Percentiles rank a stretch among this genome's conserved stretches.
These are phyloP conservation scores for Niveomyces coronatus DNA, from an alignment of 2,329 filamentous ascomycete species.

Conservation along the genomic window DNA sequence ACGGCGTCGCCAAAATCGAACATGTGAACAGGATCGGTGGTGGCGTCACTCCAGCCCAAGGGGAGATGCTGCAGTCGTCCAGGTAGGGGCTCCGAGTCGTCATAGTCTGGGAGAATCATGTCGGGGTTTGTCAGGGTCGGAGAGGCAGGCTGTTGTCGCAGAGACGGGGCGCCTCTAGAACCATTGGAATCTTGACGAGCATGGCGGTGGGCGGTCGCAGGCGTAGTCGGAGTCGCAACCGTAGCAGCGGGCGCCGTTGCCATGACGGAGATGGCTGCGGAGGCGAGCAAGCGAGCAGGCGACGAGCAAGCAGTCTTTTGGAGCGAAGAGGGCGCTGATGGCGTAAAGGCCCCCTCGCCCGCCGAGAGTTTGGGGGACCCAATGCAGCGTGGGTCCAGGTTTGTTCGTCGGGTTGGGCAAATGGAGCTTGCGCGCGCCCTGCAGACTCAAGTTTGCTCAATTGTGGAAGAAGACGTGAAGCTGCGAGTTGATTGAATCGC, in stretches of 20 bases:
- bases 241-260: slow-evolving; percentile 11
- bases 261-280: slow-evolving; percentile 3
- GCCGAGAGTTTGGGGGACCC: too few species aligned
- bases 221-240: slow-evolving; percentile 9
- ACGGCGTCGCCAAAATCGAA: slow-evolving; percentile 21
- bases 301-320: not conserved
- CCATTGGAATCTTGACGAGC: slow-evolving; percentile 19
- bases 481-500: too few species aligned
- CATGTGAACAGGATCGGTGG: slow-evolving; percentile 32
- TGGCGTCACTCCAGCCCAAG: slow-evolving; percentile 39
- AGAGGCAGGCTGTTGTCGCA: slow-evolving; percentile 51
- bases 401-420: too few species aligned
- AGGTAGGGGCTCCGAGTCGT: slow-evolving; percentile 45
- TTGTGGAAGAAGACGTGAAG: too few species aligned
- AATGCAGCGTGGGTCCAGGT: too few species aligned
- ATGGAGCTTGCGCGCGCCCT: too few species aligned
- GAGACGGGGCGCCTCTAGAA: slow-evolving; percentile 20
- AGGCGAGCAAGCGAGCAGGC: not conserved
- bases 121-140: slow-evolving; percentile 88
- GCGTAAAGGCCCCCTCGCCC: too few species aligned
- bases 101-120: slow-evolving; percentile 79
- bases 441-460: too few species aligned
- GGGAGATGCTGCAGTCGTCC: slow-evolving; percentile 39
- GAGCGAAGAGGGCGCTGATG: too few species aligned
- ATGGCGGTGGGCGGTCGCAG: slow-evolving; percentile 18